A percentile compares a stretch with the other conserved stretches of the same genome.
phyloP scores from a whole-genome alignment of 1,284 basidiomycete genomes.

The Ganoderma resinaceum region DNA sequence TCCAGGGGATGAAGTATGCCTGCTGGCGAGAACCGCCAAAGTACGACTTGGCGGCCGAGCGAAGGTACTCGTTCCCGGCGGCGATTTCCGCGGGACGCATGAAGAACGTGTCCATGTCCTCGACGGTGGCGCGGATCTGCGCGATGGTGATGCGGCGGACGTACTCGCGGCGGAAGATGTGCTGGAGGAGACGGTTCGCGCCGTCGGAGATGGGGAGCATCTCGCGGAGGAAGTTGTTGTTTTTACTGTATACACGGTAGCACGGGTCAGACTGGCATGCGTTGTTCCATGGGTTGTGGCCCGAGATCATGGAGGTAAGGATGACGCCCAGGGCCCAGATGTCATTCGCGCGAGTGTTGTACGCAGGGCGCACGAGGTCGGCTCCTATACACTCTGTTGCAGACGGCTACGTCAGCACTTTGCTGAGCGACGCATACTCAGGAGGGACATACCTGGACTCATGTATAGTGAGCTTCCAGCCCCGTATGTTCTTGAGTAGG shows the following conservation, averaged over 20 bases:
- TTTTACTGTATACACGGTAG: constrained; percentile 53
- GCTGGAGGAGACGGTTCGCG: constrained; percentile 63
- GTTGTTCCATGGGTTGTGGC: constrained; percentile 90
- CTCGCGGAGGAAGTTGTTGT: constrained; percentile 72
- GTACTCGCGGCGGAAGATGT: constrained; percentile 63
- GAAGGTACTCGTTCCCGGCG: constrained; percentile 24
- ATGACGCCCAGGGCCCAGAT: constrained; percentile 42
- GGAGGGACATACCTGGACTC: constrained; percentile 49
- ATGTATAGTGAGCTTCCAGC: constrained; percentile 63
- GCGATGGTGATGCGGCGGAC: constrained; percentile 59
- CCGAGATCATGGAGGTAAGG: constrained; percentile 79
- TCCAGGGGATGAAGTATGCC: constrained; percentile 14
- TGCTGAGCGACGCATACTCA: not conserved
- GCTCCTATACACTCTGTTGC: constrained; percentile 37
- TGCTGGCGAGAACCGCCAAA: constrained; percentile 17
- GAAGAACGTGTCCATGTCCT: constrained; percentile 36
- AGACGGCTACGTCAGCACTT: not conserved
- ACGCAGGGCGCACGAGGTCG: constrained; percentile 21
- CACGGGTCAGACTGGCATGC: constrained; percentile 79
- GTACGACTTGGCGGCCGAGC: constrained; percentile 31
- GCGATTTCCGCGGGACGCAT: constrained; percentile 32
- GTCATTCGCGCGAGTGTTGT: constrained; percentile 38
- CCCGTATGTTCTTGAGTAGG: constrained; percentile 58
- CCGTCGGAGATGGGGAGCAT: constrained; percentile 79
- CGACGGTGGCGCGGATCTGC: constrained; percentile 55